These are phyloP conservation scores for Kluyveromyces dobzhanskii DNA, from an alignment of 805 yeast species.

Conservation along the genomic window DNA sequence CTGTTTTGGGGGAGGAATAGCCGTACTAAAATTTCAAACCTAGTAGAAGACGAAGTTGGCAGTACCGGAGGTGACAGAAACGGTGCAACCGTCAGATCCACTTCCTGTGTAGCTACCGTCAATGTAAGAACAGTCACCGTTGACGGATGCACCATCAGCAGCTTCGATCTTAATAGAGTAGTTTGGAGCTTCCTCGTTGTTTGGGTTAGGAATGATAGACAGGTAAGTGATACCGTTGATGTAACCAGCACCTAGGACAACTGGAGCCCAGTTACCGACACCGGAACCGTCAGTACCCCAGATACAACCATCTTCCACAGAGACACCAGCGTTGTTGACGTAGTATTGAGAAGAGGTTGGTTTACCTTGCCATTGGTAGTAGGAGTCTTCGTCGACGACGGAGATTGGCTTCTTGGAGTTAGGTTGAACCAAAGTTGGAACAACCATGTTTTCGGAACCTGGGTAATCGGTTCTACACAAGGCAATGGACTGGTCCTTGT, in stretches of 20 bases:
- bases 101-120: constrained; percentile 64
- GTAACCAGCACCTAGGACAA: constrained; percentile 70
- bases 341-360: constrained; percentile 65
- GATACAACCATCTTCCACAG: constrained; percentile 58
- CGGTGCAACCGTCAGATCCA: constrained; percentile 75
- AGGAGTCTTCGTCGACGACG: constrained; percentile 51
- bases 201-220: constrained; percentile 72
- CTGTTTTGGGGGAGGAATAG: too few relatives aligned
- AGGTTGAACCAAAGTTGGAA: constrained; percentile 56
- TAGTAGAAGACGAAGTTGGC: constrained; percentile 54
- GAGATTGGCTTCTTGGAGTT: constrained; percentile 40
- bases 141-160: constrained; percentile 46
- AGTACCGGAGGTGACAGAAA: constrained; percentile 49
- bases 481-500: constrained; percentile 46
- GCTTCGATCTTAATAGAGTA: constrained; percentile 71
- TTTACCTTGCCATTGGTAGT: constrained; percentile 56
- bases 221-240: constrained; percentile 53
- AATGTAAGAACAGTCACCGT: constrained; percentile 72
- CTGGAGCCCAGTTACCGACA: constrained; percentile 76
- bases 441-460: constrained; percentile 73
- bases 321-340: constrained; percentile 70
- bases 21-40: too few relatives aligned
- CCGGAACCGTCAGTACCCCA: constrained; percentile 57
- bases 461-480: constrained; percentile 76
- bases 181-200: constrained; percentile 48